phyloP scores from a whole-genome alignment of 1,284 basidiomycete species.

The Ganoderma boninense region DNA sequence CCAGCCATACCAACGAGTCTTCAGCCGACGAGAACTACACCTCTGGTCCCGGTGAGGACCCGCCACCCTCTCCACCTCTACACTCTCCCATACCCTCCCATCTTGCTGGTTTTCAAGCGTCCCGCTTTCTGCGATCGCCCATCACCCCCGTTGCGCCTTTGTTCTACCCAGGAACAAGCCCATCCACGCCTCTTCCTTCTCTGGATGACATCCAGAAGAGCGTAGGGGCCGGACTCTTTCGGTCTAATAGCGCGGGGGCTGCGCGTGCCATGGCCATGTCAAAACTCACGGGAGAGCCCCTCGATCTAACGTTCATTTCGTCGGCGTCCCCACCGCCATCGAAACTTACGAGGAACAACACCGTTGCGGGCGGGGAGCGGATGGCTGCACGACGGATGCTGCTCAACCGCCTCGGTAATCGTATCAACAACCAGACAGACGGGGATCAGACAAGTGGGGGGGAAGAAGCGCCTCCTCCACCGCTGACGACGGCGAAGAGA shows the following conservation, averaged over 20 bases:
- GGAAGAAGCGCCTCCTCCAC: slow-evolving; percentile 62
- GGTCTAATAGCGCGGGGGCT: slow-evolving; percentile 78
- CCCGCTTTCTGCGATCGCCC: slow-evolving; percentile 53
- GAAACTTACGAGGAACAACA: slow-evolving; percentile 75
- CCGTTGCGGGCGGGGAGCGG: slow-evolving; percentile 79
- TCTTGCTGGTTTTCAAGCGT: slow-evolving; percentile 58
- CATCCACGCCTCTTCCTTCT: slow-evolving; percentile 73
- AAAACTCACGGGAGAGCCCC: slow-evolving; percentile 72
- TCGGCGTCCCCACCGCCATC: slow-evolving; percentile 57
- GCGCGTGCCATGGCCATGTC: slow-evolving; percentile 76
- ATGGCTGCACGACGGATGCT: slow-evolving; percentile 72
- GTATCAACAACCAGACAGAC: slow-evolving; percentile 66
- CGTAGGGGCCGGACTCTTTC: slow-evolving; percentile 60
- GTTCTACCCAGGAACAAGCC: slow-evolving; percentile 68
- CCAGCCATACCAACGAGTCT: slow-evolving; percentile 57
- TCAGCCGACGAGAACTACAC: slow-evolving; percentile 69
- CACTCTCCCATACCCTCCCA: slow-evolving; percentile 72
- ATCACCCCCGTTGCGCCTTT: slow-evolving; percentile 63
- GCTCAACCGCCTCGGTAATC: slow-evolving; percentile 66
- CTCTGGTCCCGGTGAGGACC: slow-evolving; percentile 46
- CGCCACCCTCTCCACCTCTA: slow-evolving; percentile 58
- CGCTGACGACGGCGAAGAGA: slow-evolving; percentile 49
- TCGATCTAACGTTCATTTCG: slow-evolving; percentile 49
- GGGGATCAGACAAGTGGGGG: slow-evolving; percentile 67
- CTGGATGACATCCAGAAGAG: slow-evolving; percentile 71